Evolutionary conservation across 139 green algal species (phyloP), one percentile per base, ranked within the genome.

Genomic region (Coelastrella sp.): DNA sequence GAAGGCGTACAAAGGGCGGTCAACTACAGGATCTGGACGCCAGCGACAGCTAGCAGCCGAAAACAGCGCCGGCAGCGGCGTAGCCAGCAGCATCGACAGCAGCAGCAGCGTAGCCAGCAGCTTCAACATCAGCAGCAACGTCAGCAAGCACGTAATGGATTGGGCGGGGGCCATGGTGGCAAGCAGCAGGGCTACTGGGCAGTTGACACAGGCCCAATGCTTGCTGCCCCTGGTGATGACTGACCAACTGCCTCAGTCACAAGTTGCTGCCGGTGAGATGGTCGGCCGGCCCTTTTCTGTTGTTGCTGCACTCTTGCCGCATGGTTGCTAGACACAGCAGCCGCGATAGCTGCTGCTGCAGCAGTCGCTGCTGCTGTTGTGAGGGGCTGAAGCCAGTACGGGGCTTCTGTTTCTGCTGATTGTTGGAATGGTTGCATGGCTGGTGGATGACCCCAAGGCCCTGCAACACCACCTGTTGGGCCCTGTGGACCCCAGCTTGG

Each of bases 121-220:
- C 35, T 15, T n/a, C 8, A 12, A 7, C 76, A 60, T 7, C 11
- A 61, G 76, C 76, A 25, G 7, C 76, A 83, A n/a, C 35, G 22
- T n/a, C 49, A 84, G 78, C 78, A 84, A 60, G 25, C 24, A 84
- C 78, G 58, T 56, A 25, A 84, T 60, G 27, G 27, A 58, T n/a
- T 66, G 78, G 27, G 58, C 12, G 25, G 27, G 78, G 25, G 58
- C 14, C 10, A 86, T 61, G 12, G 60, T 61, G 15, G 22, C 49
- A 49, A 86, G 80, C 56, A 68, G 57, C 80, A 86, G 78, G 17
- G 58, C 22, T 58, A 84, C 73, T 81, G 73, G 73, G 76, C 22
- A 56, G 76, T 83, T 58, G n/a, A n/a, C 19, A 58, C 76, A 83
- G 76, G 27, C 56, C 27, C 76, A 83, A 58, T 49, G 24, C n/a